Evolutionary conservation across 2,329 filamentous ascomycete genomes (phyloP).

Genomic region (Aureobasidium sp.): DNA sequence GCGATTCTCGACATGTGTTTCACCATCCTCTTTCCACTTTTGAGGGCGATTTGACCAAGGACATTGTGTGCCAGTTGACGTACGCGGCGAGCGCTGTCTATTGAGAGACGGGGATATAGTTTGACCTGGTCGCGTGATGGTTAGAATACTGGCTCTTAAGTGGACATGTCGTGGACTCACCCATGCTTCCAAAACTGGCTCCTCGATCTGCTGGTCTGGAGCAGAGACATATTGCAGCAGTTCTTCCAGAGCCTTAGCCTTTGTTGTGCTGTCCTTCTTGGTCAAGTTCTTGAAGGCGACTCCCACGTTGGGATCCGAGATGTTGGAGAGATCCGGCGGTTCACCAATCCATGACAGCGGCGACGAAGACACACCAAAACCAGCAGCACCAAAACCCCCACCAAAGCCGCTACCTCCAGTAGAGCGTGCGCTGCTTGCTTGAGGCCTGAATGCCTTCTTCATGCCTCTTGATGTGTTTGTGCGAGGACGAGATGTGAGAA

Average conservation of each 20-base stretch:
- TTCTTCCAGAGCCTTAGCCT: constrained; percentile 84
- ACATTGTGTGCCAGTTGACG: constrained; percentile 77
- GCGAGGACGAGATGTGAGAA: neutral
- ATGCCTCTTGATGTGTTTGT: neutral
- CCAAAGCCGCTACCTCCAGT: constrained; percentile 35
- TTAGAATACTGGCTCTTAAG: neutral
- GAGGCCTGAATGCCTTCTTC: constrained; percentile 54
- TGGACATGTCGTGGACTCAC: constrained; percentile 41
- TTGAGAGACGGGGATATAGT: constrained; percentile 80
- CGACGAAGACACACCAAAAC: constrained; percentile 48
- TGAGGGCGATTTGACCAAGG: constrained; percentile 55
- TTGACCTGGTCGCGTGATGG: constrained; percentile 52
- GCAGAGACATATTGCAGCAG: constrained; percentile 59
- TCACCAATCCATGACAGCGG: constrained; percentile 80
- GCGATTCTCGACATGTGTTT: constrained; percentile 69
- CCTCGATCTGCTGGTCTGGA: constrained; percentile 59
- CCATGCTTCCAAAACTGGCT: constrained; percentile 82
- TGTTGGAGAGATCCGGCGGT: constrained; percentile 68
- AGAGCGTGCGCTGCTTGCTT: constrained; percentile 57
- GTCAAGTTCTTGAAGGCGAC: constrained; percentile 88
- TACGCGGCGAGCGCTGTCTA: constrained; percentile 81
- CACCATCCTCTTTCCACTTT: constrained; percentile 73
- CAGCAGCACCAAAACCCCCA: constrained; percentile 28
- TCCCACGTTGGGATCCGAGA: constrained; percentile 74
- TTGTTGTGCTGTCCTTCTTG: constrained; percentile 91